phyloP scores from a whole-genome alignment of 2,329 filamentous ascomycete species.

The Graphilbum fragrans region DNA sequence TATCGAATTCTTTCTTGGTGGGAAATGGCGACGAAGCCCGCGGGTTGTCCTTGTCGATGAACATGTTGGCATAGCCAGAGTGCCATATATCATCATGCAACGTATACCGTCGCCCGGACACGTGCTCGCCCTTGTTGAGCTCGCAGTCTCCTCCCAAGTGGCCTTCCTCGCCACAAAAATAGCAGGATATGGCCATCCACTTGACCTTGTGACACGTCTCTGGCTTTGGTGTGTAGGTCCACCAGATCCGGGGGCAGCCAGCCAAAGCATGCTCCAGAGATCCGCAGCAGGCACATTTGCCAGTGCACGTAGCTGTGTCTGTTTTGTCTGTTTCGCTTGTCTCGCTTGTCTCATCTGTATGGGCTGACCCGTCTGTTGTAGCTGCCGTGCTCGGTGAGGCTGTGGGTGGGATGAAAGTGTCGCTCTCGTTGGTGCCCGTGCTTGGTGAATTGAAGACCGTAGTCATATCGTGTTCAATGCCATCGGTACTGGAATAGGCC shows the following conservation, averaged over 20 bases:
- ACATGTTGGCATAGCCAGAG: not conserved
- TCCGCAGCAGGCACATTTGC: not conserved
- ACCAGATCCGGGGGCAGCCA: conserved; percentile 37
- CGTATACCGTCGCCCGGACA: conserved; percentile 6
- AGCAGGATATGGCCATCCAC: conserved; percentile 39
- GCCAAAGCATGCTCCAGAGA: not conserved
- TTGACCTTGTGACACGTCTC: conserved; percentile 33
- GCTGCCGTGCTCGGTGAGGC: no score
- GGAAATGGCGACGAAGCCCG: not conserved
- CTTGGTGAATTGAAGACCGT: no score
- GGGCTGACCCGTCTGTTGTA: no score
- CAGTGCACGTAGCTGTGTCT: no score
- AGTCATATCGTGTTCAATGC: not conserved
- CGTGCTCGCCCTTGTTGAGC: conserved; percentile 12
- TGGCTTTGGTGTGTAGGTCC: conserved; percentile 33
- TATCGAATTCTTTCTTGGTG: no score
- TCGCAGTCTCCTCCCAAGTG: conserved; percentile 49
- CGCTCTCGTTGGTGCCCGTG: no score
- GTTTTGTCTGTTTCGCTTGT: no score
- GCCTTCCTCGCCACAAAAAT: conserved; percentile 37
- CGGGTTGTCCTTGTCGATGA: not conserved
- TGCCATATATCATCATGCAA: conserved; percentile 33
- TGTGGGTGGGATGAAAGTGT: no score
- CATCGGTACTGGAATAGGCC: not conserved
- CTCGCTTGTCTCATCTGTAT: no score